phyloP scores from a whole-genome alignment of 2,329 filamentous ascomycete genomes.

The Botrytis aclada region DNA sequence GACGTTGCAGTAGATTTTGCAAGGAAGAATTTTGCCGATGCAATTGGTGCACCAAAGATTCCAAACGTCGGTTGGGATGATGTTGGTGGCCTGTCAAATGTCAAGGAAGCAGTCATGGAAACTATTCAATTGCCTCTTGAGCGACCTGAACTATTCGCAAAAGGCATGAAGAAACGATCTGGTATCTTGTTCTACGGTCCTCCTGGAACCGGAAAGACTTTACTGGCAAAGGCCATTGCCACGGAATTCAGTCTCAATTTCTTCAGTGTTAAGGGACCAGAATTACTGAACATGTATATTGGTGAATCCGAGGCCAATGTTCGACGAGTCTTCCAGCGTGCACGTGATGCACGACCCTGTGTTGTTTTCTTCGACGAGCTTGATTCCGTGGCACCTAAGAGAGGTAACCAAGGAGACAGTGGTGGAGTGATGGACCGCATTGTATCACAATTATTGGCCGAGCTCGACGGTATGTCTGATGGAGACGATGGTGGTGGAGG shows the following conservation, averaged over 20 bases:
- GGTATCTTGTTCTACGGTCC: constrained; percentile 91
- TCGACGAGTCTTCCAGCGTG: constrained; percentile 81
- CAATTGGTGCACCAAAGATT: constrained; percentile 96
- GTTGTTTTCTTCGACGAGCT: constrained; percentile 93
- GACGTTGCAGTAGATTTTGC: constrained; percentile 92
- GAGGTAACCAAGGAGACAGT: constrained; percentile 95
- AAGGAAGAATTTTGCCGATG: constrained; percentile 95
- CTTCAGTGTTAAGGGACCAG: constrained; percentile 89
- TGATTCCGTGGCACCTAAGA: constrained; percentile 90
- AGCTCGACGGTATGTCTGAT: constrained; percentile 96
- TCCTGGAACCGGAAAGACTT: constrained; percentile 85
- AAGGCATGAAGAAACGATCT: constrained; percentile 96
- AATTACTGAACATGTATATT: constrained; percentile 94
- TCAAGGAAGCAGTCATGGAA: constrained; percentile 96
- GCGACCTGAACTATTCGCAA: constrained; percentile 88
- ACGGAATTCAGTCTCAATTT: constrained; percentile 94
- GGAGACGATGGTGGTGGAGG: constrained; percentile 77
- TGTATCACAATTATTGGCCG: constrained; percentile 88
- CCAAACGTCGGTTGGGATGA: constrained; percentile 96
- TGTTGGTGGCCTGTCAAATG: constrained; percentile 86
- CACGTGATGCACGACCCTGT: constrained; percentile 79
- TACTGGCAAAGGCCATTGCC: constrained; percentile 90
- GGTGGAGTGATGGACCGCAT: constrained; percentile 98
- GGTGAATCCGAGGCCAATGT: constrained; percentile 93
- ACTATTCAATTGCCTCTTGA: constrained; percentile 93